These are phyloP conservation scores for Psilocybe sp. DNA, from an alignment of 768 basidiomycete genomes.

Conservation along the genomic window DNA sequence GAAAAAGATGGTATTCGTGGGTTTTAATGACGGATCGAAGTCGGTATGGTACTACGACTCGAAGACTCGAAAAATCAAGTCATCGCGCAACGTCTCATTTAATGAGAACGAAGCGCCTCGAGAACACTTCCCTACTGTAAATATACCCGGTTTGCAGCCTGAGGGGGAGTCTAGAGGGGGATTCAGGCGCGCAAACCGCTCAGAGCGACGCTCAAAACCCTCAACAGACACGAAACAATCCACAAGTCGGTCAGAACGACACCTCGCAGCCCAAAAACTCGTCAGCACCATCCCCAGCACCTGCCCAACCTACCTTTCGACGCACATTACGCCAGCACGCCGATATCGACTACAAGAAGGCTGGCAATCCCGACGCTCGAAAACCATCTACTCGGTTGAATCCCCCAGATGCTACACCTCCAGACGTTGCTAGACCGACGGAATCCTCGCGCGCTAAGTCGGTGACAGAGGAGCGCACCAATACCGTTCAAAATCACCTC, in stretches of 20 bases:
- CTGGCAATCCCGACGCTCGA: constrained; percentile 7
- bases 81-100: constrained; percentile 19
- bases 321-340: background rate
- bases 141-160: constrained; percentile 7
- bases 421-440: constrained; percentile 10
- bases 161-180: constrained; percentile 10
- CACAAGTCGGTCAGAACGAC: background rate
- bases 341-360: constrained; percentile 4
- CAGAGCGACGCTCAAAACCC: background rate
- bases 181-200: background rate
- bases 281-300: background rate
- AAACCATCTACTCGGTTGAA: background rate
- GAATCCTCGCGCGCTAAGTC: constrained; percentile 2
- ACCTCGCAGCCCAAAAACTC: background rate
- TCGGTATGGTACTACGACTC: constrained; percentile 19
- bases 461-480: background rate
- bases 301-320: background rate
- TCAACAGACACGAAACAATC: background rate
- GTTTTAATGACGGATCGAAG: constrained; percentile 19
- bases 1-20: constrained; percentile 16
- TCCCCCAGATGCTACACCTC: background rate
- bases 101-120: constrained; percentile 8
- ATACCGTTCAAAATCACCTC: background rate
- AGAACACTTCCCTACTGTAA: background rate
- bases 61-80: constrained; percentile 8